A percentile compares a stretch with the other conserved stretches of the same genome.
Evolutionary conservation across 2,329 filamentous ascomycete genomes (phyloP).

Genomic region (Myriosclerotinia curreyana): DNA sequence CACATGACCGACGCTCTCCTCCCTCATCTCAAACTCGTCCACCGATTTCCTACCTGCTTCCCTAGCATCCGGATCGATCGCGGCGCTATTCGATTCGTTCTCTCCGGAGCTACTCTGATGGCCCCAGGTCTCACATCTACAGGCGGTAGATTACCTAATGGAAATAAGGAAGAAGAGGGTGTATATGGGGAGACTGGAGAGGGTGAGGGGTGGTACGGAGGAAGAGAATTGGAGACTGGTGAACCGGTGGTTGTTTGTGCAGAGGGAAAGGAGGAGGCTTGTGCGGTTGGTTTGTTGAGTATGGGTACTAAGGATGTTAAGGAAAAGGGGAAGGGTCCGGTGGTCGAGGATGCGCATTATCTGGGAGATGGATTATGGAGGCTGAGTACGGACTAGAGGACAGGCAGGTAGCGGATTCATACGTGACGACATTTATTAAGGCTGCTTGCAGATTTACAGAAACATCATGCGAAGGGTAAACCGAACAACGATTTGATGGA

Average conservation of each 20-base stretch:
- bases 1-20: conserved; percentile 69
- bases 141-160: conserved; percentile 71
- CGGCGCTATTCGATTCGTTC: conserved; percentile 93
- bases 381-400: conserved; percentile 34
- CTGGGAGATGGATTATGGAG: conserved; percentile 91
- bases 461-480: background rate
- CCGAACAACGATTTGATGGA: background rate
- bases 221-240: conserved; percentile 72
- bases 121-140: conserved; percentile 84
- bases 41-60: conserved; percentile 83
- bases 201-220: conserved; percentile 47
- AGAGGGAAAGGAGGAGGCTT: conserved; percentile 90
- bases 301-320: conserved; percentile 89
- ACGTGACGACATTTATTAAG: background rate
- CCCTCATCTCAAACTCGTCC: conserved; percentile 84
- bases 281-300: conserved; percentile 80
- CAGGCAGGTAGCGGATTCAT: background rate
- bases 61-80: conserved; percentile 86
- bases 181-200: conserved; percentile 38
- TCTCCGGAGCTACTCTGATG: conserved; percentile 93
- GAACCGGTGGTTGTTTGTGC: conserved; percentile 85
- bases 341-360: conserved; percentile 91
- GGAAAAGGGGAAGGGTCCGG: conserved; percentile 88
- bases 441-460: background rate
- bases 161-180: conserved; percentile 41